These are phyloP conservation scores for Phytophthora melonis DNA, from an alignment of 352 stramenopile species.

Conservation along the genomic window DNA sequence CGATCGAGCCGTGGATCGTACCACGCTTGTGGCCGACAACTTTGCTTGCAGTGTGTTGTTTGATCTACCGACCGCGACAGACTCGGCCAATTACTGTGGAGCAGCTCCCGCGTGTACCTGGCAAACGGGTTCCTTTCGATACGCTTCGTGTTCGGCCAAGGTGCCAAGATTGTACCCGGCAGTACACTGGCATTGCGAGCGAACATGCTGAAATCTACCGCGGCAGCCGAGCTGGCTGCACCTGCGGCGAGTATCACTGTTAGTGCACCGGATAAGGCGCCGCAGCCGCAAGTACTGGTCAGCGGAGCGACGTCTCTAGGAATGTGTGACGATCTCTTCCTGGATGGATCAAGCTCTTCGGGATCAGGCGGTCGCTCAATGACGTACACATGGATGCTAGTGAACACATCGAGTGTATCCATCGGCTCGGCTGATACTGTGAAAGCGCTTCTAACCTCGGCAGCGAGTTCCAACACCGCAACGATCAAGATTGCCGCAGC, in stretches of 20 bases:
- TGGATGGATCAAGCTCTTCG: constrained; percentile 63
- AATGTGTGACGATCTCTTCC: constrained; percentile 65
- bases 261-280: constrained; percentile 48
- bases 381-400: constrained; percentile 62
- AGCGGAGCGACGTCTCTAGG: constrained; percentile 60
- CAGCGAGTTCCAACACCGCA: constrained; percentile 43
- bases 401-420: constrained; percentile 26
- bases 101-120: constrained; percentile 50
- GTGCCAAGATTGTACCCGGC: constrained; percentile 53
- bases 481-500: constrained; percentile 45
- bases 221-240: constrained; percentile 49
- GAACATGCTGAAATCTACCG: constrained; percentile 62
- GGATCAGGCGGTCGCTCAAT: constrained; percentile 67
- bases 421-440: constrained; percentile 31
- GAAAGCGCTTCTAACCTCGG: constrained; percentile 34
- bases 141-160: constrained; percentile 55
- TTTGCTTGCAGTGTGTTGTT: constrained; percentile 69
- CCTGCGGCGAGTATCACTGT: constrained; percentile 40
- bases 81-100: constrained; percentile 54
- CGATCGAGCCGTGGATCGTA: constrained; percentile 56
- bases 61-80: constrained; percentile 42
- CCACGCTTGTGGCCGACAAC: constrained; percentile 34
- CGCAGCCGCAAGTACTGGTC: constrained; percentile 51
- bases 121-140: constrained; percentile 56
- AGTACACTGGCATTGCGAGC: constrained; percentile 46